Evolutionary conservation across 2,329 filamentous ascomycete species (phyloP), one percentile per base, ranked within the genome.

Genomic region (Sarocladiaceae sp.): DNA sequence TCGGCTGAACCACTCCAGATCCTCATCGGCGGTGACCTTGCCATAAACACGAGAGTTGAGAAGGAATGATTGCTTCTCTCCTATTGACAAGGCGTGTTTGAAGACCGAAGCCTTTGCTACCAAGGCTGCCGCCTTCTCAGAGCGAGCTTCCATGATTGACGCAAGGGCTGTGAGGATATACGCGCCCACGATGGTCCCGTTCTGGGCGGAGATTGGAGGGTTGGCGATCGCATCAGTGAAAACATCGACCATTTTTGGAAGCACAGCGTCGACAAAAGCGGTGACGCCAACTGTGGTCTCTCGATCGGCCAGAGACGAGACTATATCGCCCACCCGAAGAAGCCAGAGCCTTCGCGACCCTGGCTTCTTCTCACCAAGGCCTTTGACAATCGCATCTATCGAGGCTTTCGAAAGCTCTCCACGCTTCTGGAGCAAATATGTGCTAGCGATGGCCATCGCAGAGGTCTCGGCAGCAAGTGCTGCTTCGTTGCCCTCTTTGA

Each of bases 401-500:
- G 87, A 77, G 4, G 83, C 66, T 59, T 87, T 87, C 11, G 87
- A 83, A 15, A 91, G 64, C 31, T 84, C 76, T 1, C 76, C 67
- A 22, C 75, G 79, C 25, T 82, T 75, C n/a, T 77, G 69, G 15
- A 97, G 64, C 33, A 87, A 74, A 61, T 79, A 81, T 11, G 73
- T 71, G 29, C 87, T 71, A 60, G 88, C 87, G 54, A 80, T 79
- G 51, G 83, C 78, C 52, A 97, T 76, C 4, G 88, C 80, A 29
- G 78, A 77, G 6, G 91, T 83, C 66, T 96, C 90, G 10, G 88
- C 84, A 37, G 82, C 78, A 23, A 96, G 74, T 37, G 92, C 92
- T 31, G 78, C 73, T 67, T 99, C 94, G 60, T 95, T 97, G 7
- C 91, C 85, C 70, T 99, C 94, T 63, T 97, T 96, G 6, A 80